These are phyloP conservation scores for Colletotrichum melonis DNA, from an alignment of 2,329 filamentous ascomycete genomes.

Conservation along the genomic window DNA sequence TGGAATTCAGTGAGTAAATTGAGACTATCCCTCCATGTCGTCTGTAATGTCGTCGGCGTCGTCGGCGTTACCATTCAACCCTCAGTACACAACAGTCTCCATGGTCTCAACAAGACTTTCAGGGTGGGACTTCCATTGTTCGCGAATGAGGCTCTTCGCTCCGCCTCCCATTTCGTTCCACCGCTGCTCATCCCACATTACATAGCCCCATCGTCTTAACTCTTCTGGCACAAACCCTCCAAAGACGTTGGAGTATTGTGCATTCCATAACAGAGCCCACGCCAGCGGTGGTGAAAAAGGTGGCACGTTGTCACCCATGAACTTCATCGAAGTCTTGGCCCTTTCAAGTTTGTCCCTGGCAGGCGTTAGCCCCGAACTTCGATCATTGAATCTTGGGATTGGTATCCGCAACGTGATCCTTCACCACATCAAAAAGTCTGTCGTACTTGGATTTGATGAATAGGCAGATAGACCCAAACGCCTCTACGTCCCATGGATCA, in stretches of 20 bases:
- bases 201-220: neutral
- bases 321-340: neutral
- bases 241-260: neutral
- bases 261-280: slow-evolving; percentile 5
- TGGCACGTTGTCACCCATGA: neutral
- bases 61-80: neutral
- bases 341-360: neutral
- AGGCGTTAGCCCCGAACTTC: neutral
- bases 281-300: neutral
- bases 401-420: slow-evolving; percentile 6
- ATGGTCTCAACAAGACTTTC: neutral
- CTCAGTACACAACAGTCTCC: neutral
- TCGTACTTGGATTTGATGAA: slow-evolving; percentile 33
- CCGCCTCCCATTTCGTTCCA: neutral
- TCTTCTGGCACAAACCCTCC: neutral
- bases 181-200: neutral
- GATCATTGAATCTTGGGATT: neutral
- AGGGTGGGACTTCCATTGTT: neutral
- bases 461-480: slow-evolving; percentile 31
- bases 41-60: no score
- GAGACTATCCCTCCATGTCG: no score
- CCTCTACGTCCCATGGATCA: slow-evolving; percentile 37
- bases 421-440: slow-evolving; percentile 19
- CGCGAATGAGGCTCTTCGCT: neutral
- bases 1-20: neutral